Conservation (phyloP, 306 rosid species). For the Cucumis sativus region Cucumber_9930_V3 NC_026661.2:14447501-14448000, state of each 20-base stretch:
- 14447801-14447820: not conserved
- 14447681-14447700: not conserved
- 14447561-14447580: not conserved
- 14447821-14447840: not conserved
- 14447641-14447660: not conserved
- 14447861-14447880: not conserved
- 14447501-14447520: not conserved
- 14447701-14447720: not conserved
- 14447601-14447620: not conserved
- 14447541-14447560: not conserved
- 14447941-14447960: slow-evolving; percentile 12
- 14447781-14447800: not conserved
- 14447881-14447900: not conserved
- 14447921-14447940: slow-evolving; percentile 24
- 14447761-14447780: not conserved
- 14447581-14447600: not conserved
- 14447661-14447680: not conserved
- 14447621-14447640: not conserved
- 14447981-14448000: slow-evolving; percentile 39
- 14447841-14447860: not conserved
- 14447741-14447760: not conserved
- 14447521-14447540: not conserved
- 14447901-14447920: not conserved
- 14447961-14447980: slow-evolving; percentile 42
- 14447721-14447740: not conserved